These are phyloP conservation scores for Hordeum pubiflorum DNA, from an alignment of 202 grass and related monocot species.

Conservation along the genomic window DNA sequence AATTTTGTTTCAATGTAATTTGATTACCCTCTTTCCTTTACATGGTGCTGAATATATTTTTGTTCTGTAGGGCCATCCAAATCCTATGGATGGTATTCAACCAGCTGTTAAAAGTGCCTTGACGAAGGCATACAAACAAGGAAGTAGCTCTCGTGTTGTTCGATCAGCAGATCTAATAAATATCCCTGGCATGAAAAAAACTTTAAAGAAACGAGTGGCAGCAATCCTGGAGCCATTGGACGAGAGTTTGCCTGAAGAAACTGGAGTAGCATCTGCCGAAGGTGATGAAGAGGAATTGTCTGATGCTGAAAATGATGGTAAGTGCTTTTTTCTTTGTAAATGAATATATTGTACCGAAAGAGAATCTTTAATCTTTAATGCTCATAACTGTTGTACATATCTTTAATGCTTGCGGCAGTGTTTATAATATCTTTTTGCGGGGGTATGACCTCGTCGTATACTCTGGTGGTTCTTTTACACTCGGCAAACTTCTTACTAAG, in stretches of 20 bases:
- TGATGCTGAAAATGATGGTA: conserved; percentile 72
- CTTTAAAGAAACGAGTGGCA: conserved; percentile 83
- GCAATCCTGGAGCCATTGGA: conserved; percentile 90
- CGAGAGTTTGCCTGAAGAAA: conserved; percentile 71
- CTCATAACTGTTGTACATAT: not conserved
- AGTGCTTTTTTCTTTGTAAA: not conserved
- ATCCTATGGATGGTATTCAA: conserved; percentile 89
- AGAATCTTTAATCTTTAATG: not conserved
- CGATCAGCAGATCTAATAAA: conserved; percentile 78
- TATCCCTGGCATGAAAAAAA: conserved; percentile 80
- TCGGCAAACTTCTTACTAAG: too few relatives aligned
- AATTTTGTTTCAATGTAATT: conserved; percentile 4
- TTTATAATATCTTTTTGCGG: too few relatives aligned
- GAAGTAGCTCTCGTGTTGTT: conserved; percentile 67
- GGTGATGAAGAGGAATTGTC: conserved; percentile 63
- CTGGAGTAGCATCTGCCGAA: conserved; percentile 49
- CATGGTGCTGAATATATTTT: not conserved
- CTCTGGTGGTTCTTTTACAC: too few relatives aligned
- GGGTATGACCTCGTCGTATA: too few relatives aligned
- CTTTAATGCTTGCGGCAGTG: not conserved
- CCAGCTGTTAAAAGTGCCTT: conserved; percentile 86
- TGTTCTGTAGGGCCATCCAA: conserved; percentile 53
- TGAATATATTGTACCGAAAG: not conserved
- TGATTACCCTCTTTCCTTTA: not conserved
- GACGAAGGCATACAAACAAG: conserved; percentile 94